Evolutionary conservation across 169 alveolate genomes (phyloP).

Genomic region (Plasmodium ovale): DNA sequence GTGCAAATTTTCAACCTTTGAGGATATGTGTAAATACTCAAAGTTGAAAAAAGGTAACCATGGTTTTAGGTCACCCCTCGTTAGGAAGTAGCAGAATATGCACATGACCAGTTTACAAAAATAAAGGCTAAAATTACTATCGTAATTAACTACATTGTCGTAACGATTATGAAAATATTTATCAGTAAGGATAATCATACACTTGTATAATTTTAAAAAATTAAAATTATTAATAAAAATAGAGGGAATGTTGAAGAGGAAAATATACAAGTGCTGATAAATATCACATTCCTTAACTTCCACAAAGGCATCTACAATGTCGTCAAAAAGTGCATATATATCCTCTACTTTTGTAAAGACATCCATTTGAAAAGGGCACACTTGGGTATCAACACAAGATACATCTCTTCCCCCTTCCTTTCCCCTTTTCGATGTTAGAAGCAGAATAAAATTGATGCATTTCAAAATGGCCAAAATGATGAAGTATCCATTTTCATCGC

Average conservation of each 20-base stretch:
- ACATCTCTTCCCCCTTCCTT: not conserved
- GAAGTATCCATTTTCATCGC: not conserved
- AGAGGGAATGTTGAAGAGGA: slow-evolving; percentile 52
- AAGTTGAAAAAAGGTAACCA: slow-evolving; percentile 66
- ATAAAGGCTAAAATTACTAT: slow-evolving; percentile 32
- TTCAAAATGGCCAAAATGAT: slow-evolving; percentile 41
- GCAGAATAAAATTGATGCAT: slow-evolving; percentile 34
- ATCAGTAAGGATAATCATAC: slow-evolving; percentile 9
- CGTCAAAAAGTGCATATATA: slow-evolving; percentile 19
- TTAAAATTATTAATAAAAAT: slow-evolving; percentile 36
- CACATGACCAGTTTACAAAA: slow-evolving; percentile 46
- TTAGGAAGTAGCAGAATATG: slow-evolving; percentile 30
- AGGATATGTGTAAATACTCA: slow-evolving; percentile 22
- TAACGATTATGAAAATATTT: slow-evolving; percentile 31
- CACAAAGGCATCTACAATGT: slow-evolving; percentile 14
- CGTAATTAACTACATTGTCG: slow-evolving; percentile 41
- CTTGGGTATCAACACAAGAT: not conserved
- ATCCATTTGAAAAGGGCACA: not conserved
- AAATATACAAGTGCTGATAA: slow-evolving; percentile 43
- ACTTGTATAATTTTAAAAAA: slow-evolving; percentile 38
- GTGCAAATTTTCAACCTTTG: slow-evolving; percentile 17
- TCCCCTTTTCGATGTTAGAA: slow-evolving; percentile 7
- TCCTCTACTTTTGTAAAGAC: not conserved
- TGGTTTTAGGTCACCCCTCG: slow-evolving; percentile 9
- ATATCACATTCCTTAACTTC: slow-evolving; percentile 52